phyloP scores from a whole-genome alignment of 768 basidiomycete species.

The Russula brevipes region DNA sequence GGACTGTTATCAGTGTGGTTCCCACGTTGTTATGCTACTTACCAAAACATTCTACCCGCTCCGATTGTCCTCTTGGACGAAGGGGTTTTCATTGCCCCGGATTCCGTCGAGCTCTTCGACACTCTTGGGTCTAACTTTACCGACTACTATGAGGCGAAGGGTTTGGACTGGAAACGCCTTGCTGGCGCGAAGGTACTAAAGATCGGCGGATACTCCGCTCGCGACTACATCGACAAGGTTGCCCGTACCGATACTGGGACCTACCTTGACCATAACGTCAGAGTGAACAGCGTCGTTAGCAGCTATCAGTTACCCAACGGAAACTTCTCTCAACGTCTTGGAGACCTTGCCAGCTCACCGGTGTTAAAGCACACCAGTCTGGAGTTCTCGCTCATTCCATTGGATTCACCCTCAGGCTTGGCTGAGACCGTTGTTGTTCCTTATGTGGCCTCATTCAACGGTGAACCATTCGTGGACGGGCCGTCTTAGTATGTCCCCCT shows the following conservation, averaged over 20 bases:
- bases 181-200: slow-evolving; percentile 53
- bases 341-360: slow-evolving; percentile 49
- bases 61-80: slow-evolving; percentile 35
- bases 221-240: slow-evolving; percentile 50
- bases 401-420: slow-evolving; percentile 37
- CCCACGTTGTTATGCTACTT: slow-evolving; percentile 46
- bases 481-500: slow-evolving; percentile 43
- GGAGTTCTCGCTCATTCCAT: slow-evolving; percentile 44
- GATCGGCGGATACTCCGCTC: slow-evolving; percentile 51
- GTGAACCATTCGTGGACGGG: slow-evolving; percentile 46
- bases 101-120: slow-evolving; percentile 47
- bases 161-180: slow-evolving; percentile 55
- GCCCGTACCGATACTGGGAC: slow-evolving; percentile 58
- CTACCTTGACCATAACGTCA: slow-evolving; percentile 57
- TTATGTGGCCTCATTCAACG: slow-evolving; percentile 45
- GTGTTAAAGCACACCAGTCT: slow-evolving; percentile 45
- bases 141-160: slow-evolving; percentile 38
- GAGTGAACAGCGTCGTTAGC: slow-evolving; percentile 58
- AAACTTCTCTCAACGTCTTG: slow-evolving; percentile 54
- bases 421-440: slow-evolving; percentile 49
- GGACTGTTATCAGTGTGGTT: slow-evolving; percentile 42
- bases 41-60: slow-evolving; percentile 48
- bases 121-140: slow-evolving; percentile 45
- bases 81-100: slow-evolving; percentile 47
- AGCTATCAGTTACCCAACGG: slow-evolving; percentile 44